Conservation (phyloP, 2,329 filamentous ascomycete genomes). For the Talaromyces amestolkiae region DNA sequence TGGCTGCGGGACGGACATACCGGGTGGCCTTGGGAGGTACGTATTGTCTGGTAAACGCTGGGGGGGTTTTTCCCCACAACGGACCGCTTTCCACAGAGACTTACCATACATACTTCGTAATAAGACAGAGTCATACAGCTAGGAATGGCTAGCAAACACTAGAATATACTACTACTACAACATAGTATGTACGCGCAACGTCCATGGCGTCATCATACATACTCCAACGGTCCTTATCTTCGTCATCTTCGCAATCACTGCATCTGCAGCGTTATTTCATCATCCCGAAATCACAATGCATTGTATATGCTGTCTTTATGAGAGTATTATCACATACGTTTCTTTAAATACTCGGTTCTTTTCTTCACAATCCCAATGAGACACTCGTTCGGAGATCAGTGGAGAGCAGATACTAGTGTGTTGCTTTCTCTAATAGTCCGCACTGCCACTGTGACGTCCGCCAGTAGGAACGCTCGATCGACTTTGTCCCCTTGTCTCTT, state of each 20-base stretch:
- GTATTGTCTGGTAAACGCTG: neutral
- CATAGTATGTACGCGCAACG: neutral
- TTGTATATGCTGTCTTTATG: no score
- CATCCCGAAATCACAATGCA: neutral
- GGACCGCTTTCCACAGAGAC: neutral
- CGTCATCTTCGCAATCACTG: neutral
- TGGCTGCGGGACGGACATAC: neutral
- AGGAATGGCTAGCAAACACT: neutral
- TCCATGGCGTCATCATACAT: conserved; percentile 17
- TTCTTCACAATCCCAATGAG: neutral
- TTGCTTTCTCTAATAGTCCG: neutral
- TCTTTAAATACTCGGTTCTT: no score
- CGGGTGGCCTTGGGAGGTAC: neutral
- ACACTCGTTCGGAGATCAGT: neutral
- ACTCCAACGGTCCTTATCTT: neutral
- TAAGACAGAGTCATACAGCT: neutral
- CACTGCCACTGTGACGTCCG: neutral
- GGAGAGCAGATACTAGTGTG: neutral
- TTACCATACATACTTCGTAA: no score
- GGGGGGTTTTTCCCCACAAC: neutral
- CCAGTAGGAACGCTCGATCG: neutral
- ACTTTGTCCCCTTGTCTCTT: neutral
- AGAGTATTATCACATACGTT: no score
- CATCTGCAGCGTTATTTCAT: neutral
- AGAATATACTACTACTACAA: neutral